These are phyloP conservation scores for Pogostemon cablin DNA, from an alignment of 257 asterid species.

Conservation along the genomic window DNA sequence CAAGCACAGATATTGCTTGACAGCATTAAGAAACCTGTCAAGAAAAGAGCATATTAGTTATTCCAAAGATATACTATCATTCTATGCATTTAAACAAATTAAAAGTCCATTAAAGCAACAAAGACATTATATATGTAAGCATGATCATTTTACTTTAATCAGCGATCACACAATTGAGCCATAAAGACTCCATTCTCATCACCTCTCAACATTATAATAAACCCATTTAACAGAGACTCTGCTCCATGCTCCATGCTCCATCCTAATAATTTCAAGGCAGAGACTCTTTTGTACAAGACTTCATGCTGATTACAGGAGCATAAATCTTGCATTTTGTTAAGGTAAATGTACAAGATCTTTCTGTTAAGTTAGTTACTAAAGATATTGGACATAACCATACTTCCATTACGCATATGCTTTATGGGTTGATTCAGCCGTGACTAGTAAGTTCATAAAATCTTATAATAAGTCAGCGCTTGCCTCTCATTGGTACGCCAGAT, in stretches of 20 bases:
- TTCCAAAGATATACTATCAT: slow-evolving; percentile 17
- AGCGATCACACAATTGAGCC: slow-evolving; percentile 22
- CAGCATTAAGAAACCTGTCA: slow-evolving; percentile 84
- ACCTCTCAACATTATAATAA: slow-evolving; percentile 5
- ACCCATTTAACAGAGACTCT: neutral
- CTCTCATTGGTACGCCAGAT: slow-evolving; percentile 92
- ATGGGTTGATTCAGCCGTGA: slow-evolving; percentile 24
- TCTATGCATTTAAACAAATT: slow-evolving; percentile 25
- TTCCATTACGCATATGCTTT: slow-evolving; percentile 10
- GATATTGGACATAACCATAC: slow-evolving; percentile 4
- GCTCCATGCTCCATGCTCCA: slow-evolving; percentile 20
- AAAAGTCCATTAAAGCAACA: slow-evolving; percentile 22
- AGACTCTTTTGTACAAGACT: neutral
- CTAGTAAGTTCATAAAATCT: slow-evolving; percentile 25
- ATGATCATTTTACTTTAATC: slow-evolving; percentile 22
- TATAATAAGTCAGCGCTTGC: slow-evolving; percentile 45
- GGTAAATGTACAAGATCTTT: neutral
- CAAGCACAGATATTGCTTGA: slow-evolving; percentile 89
- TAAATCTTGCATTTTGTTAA: neutral
- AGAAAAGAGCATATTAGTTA: slow-evolving; percentile 37
- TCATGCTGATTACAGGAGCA: neutral
- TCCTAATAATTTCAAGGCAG: slow-evolving; percentile 15
- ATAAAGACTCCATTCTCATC: slow-evolving; percentile 26
- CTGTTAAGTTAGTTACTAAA: slow-evolving; percentile 27
- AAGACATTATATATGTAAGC: neutral